These are phyloP conservation scores for Tolypocladium pustulatum DNA, from an alignment of 2,329 filamentous ascomycete species.

Conservation along the genomic window DNA sequence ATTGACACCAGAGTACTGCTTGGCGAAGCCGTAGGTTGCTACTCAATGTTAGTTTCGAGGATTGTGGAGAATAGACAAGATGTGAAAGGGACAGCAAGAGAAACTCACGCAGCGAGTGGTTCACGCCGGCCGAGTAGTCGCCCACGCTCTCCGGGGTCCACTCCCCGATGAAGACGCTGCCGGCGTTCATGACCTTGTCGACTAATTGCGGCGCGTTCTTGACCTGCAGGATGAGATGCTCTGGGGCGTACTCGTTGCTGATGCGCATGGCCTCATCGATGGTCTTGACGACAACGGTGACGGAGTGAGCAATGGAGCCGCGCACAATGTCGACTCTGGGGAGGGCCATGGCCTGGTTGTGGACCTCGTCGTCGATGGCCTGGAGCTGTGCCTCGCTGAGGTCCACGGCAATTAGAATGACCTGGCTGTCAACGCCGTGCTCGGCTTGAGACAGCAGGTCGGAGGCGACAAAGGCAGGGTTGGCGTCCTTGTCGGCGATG, in stretches of 20 bases:
- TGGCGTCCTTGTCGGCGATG: slow-evolving; percentile 76
- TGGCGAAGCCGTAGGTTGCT: slow-evolving; percentile 97
- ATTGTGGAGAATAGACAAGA: not conserved
- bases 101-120: slow-evolving; percentile 83
- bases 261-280: slow-evolving; percentile 65
- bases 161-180: slow-evolving; percentile 87
- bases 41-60: slow-evolving; percentile 6
- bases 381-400: slow-evolving; percentile 61
- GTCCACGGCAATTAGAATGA: slow-evolving; percentile 79
- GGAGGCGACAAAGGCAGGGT: slow-evolving; percentile 90
- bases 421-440: slow-evolving; percentile 92
- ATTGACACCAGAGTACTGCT: slow-evolving; percentile 97
- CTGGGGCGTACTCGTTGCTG: slow-evolving; percentile 91
- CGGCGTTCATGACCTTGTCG: slow-evolving; percentile 79
- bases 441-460: slow-evolving; percentile 93
- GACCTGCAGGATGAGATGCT: slow-evolving; percentile 90
- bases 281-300: slow-evolving; percentile 68
- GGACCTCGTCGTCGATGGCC: slow-evolving; percentile 85
- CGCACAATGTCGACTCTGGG: slow-evolving; percentile 89
- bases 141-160: slow-evolving; percentile 98
- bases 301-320: slow-evolving; percentile 81
- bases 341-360: slow-evolving; percentile 75
- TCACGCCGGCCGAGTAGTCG: slow-evolving; percentile 95
- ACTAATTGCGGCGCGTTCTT: slow-evolving; percentile 65
- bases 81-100: slow-evolving; percentile 14